Percentiles rank a stretch among this genome's conserved stretches.
Evolutionary conservation across 441 rosid species (phyloP).

Genomic region (Pelargonium cotyledonis): DNA sequence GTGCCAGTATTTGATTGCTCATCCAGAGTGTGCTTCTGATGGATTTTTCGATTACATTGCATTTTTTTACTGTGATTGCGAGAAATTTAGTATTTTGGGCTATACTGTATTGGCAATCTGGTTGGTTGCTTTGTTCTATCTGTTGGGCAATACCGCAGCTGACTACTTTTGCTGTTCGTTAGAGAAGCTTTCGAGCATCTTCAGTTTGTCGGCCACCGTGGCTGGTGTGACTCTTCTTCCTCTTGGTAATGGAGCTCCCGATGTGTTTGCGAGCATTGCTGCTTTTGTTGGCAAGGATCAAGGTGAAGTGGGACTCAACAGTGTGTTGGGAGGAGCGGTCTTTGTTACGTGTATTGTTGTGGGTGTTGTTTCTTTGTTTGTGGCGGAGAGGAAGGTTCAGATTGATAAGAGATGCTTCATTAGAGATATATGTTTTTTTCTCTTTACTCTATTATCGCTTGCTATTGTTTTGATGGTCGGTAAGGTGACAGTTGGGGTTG

Average conservation of each 20-base stretch:
- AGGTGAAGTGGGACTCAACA: constrained; percentile 24
- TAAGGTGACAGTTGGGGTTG: constrained; percentile 26
- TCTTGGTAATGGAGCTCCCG: constrained; percentile 26
- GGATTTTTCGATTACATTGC: constrained; percentile 23
- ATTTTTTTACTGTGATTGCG: constrained; percentile 24
- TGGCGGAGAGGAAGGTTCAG: constrained; percentile 27
- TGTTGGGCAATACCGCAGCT: constrained; percentile 25
- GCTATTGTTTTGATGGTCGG: constrained; percentile 27
- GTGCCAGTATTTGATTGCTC: constrained; percentile 29
- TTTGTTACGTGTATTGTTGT: constrained; percentile 28
- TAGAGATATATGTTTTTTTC: constrained; percentile 33
- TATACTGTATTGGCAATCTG: constrained; percentile 21
- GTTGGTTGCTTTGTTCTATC: constrained; percentile 25
- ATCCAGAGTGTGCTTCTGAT: constrained; percentile 20
- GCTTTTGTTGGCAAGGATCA: constrained; percentile 26
- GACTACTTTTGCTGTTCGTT: constrained; percentile 26
- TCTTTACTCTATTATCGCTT: constrained; percentile 26
- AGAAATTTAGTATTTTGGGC: constrained; percentile 13
- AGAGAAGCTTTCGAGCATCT: constrained; percentile 25
- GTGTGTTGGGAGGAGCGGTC: constrained; percentile 26
- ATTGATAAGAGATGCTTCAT: constrained; percentile 35
- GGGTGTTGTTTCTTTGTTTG: constrained; percentile 28
- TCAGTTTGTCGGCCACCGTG: constrained; percentile 19
- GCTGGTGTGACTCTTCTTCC: constrained; percentile 25
- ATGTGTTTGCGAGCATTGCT: constrained; percentile 28